Evolutionary conservation across 2,329 filamentous ascomycete species (phyloP), one percentile per base, ranked within the genome.

Genomic region (Epichloe uncinata): DNA sequence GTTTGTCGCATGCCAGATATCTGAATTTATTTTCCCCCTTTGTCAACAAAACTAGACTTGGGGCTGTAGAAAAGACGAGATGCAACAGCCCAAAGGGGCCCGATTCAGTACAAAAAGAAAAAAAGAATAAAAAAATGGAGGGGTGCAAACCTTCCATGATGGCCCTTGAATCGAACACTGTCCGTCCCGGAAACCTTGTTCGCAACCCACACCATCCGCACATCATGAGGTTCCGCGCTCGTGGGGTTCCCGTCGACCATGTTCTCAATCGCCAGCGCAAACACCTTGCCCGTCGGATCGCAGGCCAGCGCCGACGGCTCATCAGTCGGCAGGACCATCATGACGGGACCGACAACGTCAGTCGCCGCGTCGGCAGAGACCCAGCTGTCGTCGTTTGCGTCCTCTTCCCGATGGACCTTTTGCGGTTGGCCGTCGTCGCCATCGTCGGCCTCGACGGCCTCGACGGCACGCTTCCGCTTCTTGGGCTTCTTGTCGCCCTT

Each of bases 401-500:
- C 63, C 5, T 63, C 60, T 13, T 58, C 56, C n/a, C 55, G 50
- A 30, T 55, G 61, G 42, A 50, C 50, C 36, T 47, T 48, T 46
- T 57, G 59, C 33, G 55, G 55, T 54, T 56, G 71, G 52, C 73
- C 69, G 42, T 77, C 64, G 12, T 66, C 64, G 37, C 70, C 66
- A 52, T 73, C 69, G 42, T 79, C 73, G 42, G 70, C 70, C 7
- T 34, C 46, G 48, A 22, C 22, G 5, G 22, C 22, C 22, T 22
- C 22, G 22, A 73, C 72, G 45, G 76, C 69, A 58, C 86, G 81
- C 76, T 95, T 96, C 66, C 88, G 79, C 74, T 96, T 96, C 69
- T 93, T 95, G 52, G 79, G 71, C 71, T 93, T 93, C 69, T 94
- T 96, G 71, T 98, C 93, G 73, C 93, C 93, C 71, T 98, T 98